Evolutionary conservation across 164 flowering plant species (phyloP).

Genomic region (Cinnamomum chago): DNA sequence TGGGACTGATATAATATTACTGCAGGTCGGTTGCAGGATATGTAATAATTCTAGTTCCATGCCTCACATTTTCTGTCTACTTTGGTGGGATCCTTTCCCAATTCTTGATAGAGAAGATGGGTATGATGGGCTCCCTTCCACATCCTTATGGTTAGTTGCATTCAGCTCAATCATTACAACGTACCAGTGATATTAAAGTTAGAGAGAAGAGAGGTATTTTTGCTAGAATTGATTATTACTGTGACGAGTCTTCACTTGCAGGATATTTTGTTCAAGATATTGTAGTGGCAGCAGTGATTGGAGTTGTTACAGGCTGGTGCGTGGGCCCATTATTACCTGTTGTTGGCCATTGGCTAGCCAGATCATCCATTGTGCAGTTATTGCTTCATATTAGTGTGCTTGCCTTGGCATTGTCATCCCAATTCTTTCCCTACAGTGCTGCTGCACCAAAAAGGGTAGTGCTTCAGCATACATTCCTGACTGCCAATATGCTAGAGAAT

Average conservation of each 20-base stretch:
- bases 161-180: background rate
- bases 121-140: slow-evolving; percentile 95
- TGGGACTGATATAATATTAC: background rate
- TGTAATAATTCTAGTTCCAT: slow-evolving; percentile 60
- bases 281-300: slow-evolving; percentile 67
- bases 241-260: slow-evolving; percentile 36
- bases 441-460: slow-evolving; percentile 90
- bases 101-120: slow-evolving; percentile 94
- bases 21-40: slow-evolving; percentile 64
- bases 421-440: slow-evolving; percentile 81
- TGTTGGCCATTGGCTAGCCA: slow-evolving; percentile 70
- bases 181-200: background rate
- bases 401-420: slow-evolving; percentile 83
- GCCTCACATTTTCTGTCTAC: slow-evolving; percentile 59
- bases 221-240: background rate
- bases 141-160: slow-evolving; percentile 84
- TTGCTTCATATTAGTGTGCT: slow-evolving; percentile 65
- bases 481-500: slow-evolving; percentile 46
- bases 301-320: slow-evolving; percentile 76
- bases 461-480: slow-evolving; percentile 72
- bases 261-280: slow-evolving; percentile 81
- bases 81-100: slow-evolving; percentile 82
- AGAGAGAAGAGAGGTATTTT: background rate
- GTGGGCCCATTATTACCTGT: slow-evolving; percentile 82
- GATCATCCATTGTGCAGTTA: slow-evolving; percentile 53